Conservation (phyloP, 2,329 filamentous ascomycete species). For the Fusarium illudens region DNA sequence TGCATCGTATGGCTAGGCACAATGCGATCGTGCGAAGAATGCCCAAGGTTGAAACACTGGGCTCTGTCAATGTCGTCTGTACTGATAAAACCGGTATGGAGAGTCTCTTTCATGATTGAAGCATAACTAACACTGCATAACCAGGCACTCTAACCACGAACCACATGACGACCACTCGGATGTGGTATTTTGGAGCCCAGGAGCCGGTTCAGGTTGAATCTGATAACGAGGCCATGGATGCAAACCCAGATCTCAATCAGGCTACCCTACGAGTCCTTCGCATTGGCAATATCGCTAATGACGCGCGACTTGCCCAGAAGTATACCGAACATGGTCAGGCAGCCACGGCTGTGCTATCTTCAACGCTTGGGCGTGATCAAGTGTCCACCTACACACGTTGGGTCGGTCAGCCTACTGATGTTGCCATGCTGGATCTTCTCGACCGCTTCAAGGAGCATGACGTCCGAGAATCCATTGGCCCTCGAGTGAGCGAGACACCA, state of each 20-base stretch:
- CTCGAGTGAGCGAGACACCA: conserved; percentile 83
- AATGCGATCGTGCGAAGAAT: conserved; percentile 95
- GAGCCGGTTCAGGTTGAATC: conserved; percentile 62
- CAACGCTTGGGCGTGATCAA: conserved; percentile 72
- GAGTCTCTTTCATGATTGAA: neutral
- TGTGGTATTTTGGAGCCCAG: conserved; percentile 88
- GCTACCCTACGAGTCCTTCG: conserved; percentile 83
- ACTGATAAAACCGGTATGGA: conserved; percentile 88
- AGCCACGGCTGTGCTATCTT: conserved; percentile 80
- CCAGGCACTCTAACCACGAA: conserved; percentile 91
- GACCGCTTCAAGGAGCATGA: conserved; percentile 93
- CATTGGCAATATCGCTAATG: conserved; percentile 96
- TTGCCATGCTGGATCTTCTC: conserved; percentile 93
- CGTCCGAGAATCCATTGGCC: conserved; percentile 84
- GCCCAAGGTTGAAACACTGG: conserved; percentile 95
- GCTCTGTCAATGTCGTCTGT: conserved; percentile 99
- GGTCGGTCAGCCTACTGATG: conserved; percentile 96
- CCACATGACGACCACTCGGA: conserved; percentile 96
- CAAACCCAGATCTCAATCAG: conserved; percentile 66
- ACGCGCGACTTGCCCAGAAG: conserved; percentile 80
- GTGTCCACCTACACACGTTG: conserved; percentile 79
- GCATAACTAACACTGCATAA: conserved; percentile 25
- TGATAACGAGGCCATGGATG: conserved; percentile 63
- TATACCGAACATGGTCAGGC: conserved; percentile 76
- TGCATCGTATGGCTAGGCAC: conserved; percentile 93